Base-by-base conservation (phyloP, 2,329 filamentous ascomycete species). In the Colletotrichum magnum region DNA sequence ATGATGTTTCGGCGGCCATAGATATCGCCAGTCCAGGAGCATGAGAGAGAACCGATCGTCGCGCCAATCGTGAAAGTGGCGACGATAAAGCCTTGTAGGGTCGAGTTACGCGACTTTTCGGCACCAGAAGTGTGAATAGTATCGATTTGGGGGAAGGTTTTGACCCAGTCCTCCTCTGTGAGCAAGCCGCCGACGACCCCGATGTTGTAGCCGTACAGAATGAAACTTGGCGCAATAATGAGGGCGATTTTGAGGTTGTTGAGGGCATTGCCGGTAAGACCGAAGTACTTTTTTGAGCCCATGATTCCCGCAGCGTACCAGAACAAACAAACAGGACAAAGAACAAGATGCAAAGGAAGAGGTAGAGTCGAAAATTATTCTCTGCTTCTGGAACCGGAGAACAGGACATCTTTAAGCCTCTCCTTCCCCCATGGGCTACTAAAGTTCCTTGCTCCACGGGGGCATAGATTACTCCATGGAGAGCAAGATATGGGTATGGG, bases 1-100 rank as follows among this genome's bases (percentile, higher is more conserved):
- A 87, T 86, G 5, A 84, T 84, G 71, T 80, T 81, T 53, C 83
- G 81, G 28, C 87, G 83, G 39, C 87, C 87, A 15, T 87, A 82
- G 16, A 78, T 77, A 62, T 89, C 84, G 56, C 86, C 87, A 21
- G 72, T 73, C 69, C 72, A 75, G 2, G 72, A 72, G 76, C 79
- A 81, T 6, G 76, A 76, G 5, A 82, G 74, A 12, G 79, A 66
- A 41, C 80, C 80, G 39, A 79, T 65, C n/a, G 81, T 73, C 9
- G 79, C 80, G 15, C 80, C 80, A 21, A 82, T 72, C 6, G 78
- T 77, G 65, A 81, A 81, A 32, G 77, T 75, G 6, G 79, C 79
- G 16, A 81, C 77, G 15, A 80, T 75, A 26, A 79, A 75, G 9
- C 80, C 79, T 62, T 82, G 79, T 4, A 80, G 73, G 2, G 79